Percentiles rank a stretch among this genome's conserved stretches.
phyloP scores from a whole-genome alignment of 768 basidiomycete species.

The Tephrocybe sp. region DNA sequence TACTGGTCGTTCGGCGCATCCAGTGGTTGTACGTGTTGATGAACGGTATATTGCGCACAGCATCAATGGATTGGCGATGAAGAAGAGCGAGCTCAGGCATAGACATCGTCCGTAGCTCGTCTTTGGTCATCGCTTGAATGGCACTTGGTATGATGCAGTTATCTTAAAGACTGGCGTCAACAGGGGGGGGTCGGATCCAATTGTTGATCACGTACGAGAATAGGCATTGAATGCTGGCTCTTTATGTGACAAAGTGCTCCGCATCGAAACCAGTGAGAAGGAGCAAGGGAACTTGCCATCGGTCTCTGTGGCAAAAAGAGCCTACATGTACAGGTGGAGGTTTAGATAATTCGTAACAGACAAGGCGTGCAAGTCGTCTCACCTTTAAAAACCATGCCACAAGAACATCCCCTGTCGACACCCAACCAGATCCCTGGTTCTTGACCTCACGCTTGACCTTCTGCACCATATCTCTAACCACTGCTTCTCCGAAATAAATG shows the following conservation, averaged over 20 bases:
- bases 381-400: conserved; percentile 10
- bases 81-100: conserved; percentile 3
- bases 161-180: neutral
- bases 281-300: neutral
- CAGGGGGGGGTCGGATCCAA: too few relatives aligned
- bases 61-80: conserved; percentile 1
- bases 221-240: neutral
- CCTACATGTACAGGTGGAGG: neutral
- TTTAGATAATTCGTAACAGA: neutral
- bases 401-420: conserved; percentile 9
- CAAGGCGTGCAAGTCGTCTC: neutral
- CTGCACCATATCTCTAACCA: neutral
- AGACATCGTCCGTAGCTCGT: neutral
- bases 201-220: neutral
- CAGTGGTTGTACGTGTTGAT: conserved; percentile 2
- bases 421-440: neutral
- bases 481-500: conserved; percentile 1
- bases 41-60: conserved; percentile 2
- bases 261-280: neutral
- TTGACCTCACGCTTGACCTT: conserved; percentile 3
- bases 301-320: neutral
- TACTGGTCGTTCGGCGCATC: neutral
- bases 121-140: neutral
- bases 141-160: conserved; percentile 4
- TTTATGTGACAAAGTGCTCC: neutral